These are phyloP conservation scores for Dioscorea zingiberensis DNA, from an alignment of 106 monocot species.

Conservation along the genomic window DNA sequence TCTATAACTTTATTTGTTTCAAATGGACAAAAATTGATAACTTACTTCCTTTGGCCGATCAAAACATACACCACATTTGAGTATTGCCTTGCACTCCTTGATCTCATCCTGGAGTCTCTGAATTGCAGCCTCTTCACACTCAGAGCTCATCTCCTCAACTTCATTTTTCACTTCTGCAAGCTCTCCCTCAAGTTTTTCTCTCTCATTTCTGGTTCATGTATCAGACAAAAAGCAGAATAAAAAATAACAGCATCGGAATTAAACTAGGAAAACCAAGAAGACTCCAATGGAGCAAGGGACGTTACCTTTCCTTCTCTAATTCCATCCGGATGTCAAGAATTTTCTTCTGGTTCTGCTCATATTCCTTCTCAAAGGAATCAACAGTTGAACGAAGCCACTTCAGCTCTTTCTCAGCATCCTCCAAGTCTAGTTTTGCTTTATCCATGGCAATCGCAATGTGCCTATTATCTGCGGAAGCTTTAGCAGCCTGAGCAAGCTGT, in stretches of 20 bases:
- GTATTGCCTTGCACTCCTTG: slow-evolving; percentile 97
- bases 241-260: background rate
- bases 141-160: slow-evolving; percentile 69
- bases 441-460: slow-evolving; percentile 45
- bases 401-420: slow-evolving; percentile 71
- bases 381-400: slow-evolving; percentile 68
- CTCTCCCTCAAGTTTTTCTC: slow-evolving; percentile 73
- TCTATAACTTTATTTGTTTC: too few relatives aligned
- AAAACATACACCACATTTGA: slow-evolving; percentile 98
- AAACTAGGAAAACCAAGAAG: background rate
- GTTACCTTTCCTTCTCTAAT: slow-evolving; percentile 72
- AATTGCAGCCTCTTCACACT: slow-evolving; percentile 60
- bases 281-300: background rate
- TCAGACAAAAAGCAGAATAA: background rate
- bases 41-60: slow-evolving; percentile 95
- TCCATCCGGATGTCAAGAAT: slow-evolving; percentile 43
- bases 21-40: background rate
- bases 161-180: slow-evolving; percentile 51
- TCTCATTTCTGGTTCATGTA: slow-evolving; percentile 47
- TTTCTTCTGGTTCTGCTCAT: slow-evolving; percentile 59
- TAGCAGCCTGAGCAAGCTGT: slow-evolving; percentile 59
- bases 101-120: slow-evolving; percentile 94
- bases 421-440: slow-evolving; percentile 57
- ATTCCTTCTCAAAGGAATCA: slow-evolving; percentile 62
- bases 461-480: slow-evolving; percentile 57